A percentile compares a stretch with the other conserved stretches of the same genome.
These are phyloP conservation scores for Ophiostoma quercus DNA, from an alignment of 2,329 filamentous ascomycete genomes.

Conservation along the genomic window DNA sequence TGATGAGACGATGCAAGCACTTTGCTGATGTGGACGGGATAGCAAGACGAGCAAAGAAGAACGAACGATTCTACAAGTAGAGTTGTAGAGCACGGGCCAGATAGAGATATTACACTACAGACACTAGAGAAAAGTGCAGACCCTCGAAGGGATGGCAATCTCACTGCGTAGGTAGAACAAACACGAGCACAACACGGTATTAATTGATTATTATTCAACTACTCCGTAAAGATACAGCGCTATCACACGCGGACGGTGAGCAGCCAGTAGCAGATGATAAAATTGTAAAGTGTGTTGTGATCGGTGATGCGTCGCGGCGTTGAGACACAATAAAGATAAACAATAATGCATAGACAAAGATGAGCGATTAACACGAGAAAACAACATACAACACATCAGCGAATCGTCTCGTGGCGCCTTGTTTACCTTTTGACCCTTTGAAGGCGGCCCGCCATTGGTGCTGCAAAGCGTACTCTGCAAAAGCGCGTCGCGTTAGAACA, in stretches of 20 bases:
- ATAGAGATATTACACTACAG: no score
- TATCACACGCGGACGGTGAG: constrained; percentile 4
- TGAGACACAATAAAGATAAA: neutral
- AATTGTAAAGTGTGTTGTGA: neutral
- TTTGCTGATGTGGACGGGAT: neutral
- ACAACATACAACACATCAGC: neutral
- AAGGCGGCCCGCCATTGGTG: neutral
- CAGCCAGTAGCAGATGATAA: neutral
- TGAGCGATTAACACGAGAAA: constrained; percentile 11
- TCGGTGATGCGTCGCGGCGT: neutral
- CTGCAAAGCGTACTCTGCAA: neutral
- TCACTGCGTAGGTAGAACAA: no score
- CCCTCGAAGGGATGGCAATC: no score
- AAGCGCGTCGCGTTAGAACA: neutral
- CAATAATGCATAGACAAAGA: neutral
- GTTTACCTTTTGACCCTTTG: neutral
- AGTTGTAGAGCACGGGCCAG: no score
- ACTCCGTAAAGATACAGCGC: neutral
- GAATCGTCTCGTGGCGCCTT: neutral
- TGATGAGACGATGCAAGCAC: neutral
- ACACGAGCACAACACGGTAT: no score
- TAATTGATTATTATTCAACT: no score
- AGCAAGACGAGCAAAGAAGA: no score
- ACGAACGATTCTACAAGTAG: no score
- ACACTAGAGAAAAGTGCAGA: no score